Conservation (phyloP, 139 green algal species). For the Chlamydomonas sp. region DNA sequence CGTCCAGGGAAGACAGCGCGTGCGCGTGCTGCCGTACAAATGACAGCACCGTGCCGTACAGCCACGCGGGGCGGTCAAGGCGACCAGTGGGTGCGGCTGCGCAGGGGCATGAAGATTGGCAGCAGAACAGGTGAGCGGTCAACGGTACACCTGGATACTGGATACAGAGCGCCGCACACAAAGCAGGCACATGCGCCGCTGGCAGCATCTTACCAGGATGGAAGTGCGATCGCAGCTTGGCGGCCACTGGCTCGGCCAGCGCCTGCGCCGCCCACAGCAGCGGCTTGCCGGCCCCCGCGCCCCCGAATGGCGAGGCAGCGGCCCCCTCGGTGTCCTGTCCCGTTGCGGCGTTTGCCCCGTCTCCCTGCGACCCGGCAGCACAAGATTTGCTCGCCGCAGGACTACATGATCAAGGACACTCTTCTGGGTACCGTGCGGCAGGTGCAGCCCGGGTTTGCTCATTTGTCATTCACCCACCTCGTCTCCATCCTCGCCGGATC, state of each 20-base stretch:
- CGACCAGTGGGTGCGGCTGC: constrained; percentile 23
- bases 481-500: neutral
- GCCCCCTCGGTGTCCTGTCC: neutral
- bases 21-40: constrained; percentile 23
- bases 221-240: constrained; percentile 15
- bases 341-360: too few relatives aligned
- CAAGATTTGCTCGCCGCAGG: too few relatives aligned
- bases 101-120: too few relatives aligned
- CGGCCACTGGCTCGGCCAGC: constrained; percentile 7
- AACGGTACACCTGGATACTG: too few relatives aligned
- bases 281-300: neutral
- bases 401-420: too few relatives aligned
- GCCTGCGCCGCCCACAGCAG: constrained; percentile 27
- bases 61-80: constrained; percentile 36
- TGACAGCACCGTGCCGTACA: constrained; percentile 18
- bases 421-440: too few relatives aligned
- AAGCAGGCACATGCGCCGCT: neutral
- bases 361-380: too few relatives aligned
- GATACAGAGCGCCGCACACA: too few relatives aligned
- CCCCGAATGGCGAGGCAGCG: too few relatives aligned
- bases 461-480: neutral
- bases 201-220: constrained; percentile 1
- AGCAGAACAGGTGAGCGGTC: too few relatives aligned
- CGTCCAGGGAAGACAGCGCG: constrained; percentile 5
- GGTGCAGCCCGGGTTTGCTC: neutral